Base-by-base conservation (phyloP, 306 rosid species). In the Carpinus viminea region DNA sequence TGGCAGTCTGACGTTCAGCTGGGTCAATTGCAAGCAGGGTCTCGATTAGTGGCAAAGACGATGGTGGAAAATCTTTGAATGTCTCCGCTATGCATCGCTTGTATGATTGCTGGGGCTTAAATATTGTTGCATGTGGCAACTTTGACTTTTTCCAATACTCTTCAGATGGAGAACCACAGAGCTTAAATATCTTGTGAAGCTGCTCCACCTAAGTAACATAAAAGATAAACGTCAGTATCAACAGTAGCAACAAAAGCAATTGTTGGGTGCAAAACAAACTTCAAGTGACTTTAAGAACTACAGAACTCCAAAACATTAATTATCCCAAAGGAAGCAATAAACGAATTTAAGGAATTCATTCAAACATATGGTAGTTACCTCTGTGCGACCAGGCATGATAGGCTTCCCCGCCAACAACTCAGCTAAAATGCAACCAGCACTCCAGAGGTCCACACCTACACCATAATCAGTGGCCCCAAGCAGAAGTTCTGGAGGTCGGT, bases 351-450 rank as follows among this genome's bases (percentile, higher is more conserved):
- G 38, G 34, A 72, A 73, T 69, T 50, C 12, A 50, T 43, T 48
- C 36, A 71, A 46, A 51, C 77, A 68, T 53, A 55, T 51, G 70
- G 68, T 85, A 77, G 85, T 77, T 78, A 93, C 98, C 90, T 93
- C 98, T 5, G 97, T 93, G 77, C 95, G 92, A 71, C 98, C 98
- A 15, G 98, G 95, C 93, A 93, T 91, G 85, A 93, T 93, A 38
- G 98, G 98, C 87, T 87, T 93, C 82, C 98, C 95, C 0, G 95
- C 97, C 84, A 90, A 83, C 77, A 93, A 76, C 81, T 93, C 97
- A 56, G 95, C 98, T 76, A 93, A 87, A 78, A 93, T 93, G 88
- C 98, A 93, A 72, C 98, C 98, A 76, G 98, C 97, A 86, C 98
- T 93, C 98, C 98, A 93, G 52, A 93, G 86, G 84, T 91, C 98